These are phyloP conservation scores for Acacia melanoxylon DNA, from an alignment of 306 rosid species.

Conservation along the genomic window DNA sequence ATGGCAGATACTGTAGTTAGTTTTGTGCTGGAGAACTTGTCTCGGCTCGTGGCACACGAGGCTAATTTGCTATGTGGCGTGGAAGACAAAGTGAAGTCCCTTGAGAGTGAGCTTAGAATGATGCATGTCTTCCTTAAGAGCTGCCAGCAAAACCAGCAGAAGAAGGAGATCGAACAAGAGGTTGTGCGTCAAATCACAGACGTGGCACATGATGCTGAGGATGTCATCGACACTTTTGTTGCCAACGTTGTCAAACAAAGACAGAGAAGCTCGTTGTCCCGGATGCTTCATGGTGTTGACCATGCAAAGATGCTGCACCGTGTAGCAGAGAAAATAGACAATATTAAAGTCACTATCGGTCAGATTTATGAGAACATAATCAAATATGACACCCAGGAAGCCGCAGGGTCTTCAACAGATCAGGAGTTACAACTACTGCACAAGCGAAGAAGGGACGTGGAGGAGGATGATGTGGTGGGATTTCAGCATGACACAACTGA, in stretches of 20 bases:
- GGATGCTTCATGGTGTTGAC: not conserved
- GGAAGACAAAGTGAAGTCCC: not conserved
- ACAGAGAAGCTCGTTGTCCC: not conserved
- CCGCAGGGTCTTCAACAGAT: not conserved
- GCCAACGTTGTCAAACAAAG: not conserved
- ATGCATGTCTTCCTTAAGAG: not conserved
- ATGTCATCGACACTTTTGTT: not conserved
- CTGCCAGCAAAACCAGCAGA: not conserved
- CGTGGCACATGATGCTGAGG: not conserved
- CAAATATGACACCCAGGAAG: not conserved
- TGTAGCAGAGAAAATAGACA: not conserved
- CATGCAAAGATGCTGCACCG: not conserved
- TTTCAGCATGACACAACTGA: not conserved
- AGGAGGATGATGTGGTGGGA: not conserved
- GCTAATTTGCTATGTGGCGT: not conserved
- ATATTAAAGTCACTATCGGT: not conserved
- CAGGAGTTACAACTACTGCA: not conserved
- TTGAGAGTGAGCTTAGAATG: not conserved
- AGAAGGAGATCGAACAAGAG: not conserved
- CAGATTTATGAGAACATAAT: not conserved
- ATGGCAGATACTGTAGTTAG: not conserved
- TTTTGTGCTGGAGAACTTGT: not conserved
- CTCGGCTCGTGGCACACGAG: not conserved
- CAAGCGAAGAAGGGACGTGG: not conserved
- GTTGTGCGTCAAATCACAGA: not conserved